Base-by-base conservation (phyloP, 495 filamentous ascomycete genomes). In the Pyronema omphalodes region DNA sequence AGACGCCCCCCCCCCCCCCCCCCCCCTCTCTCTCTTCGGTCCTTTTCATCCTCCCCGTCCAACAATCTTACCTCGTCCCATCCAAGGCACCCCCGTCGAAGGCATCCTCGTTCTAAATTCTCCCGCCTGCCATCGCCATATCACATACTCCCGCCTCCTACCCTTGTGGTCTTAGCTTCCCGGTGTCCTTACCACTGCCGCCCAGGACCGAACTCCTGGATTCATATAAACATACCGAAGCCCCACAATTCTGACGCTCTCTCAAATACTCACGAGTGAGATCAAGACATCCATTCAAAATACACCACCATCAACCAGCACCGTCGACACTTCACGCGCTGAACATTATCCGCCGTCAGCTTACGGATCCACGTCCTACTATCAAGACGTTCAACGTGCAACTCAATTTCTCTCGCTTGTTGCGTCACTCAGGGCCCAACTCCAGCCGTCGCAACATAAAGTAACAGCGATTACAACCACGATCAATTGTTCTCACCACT, bases 101-200 rank as follows among this genome's bases (percentile, higher is more conserved):
- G 23, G 23, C 23, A 29, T 29, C 23, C 23, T 29, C 23, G 23
- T 29, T 5, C 23, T 29, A 2, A 29, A 29, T 29, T 5, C 56
- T 51, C 23, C 53, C 45, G 5, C 44, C 41, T 0, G 53, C 54
- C 11, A 53, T 46, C 41, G 37, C 48, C 18, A 53, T 48, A 6
- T 45, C 57, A 4, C 57, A 47, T 3, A 47, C 54, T 35, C 53
- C 58, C 6, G 39, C 58, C 11, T 49, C 47, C 55, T 51, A 51
- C 19, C 46, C 18, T 41, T 57, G 60, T 29, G 23, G 23, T 29
- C 23, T 29, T 29, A 29, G 23, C 23, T 29, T 29, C 23, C 23
- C 23, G 23, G 23, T 29, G 23, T 29, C 23, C 23, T 29, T 29
- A 29, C 23, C 23, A 29, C 23, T 29, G 23, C 23, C 23, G 23